Evolutionary conservation across 106 monocot genomes (phyloP).

Genomic region (Alisma plantagoaquatica): DNA sequence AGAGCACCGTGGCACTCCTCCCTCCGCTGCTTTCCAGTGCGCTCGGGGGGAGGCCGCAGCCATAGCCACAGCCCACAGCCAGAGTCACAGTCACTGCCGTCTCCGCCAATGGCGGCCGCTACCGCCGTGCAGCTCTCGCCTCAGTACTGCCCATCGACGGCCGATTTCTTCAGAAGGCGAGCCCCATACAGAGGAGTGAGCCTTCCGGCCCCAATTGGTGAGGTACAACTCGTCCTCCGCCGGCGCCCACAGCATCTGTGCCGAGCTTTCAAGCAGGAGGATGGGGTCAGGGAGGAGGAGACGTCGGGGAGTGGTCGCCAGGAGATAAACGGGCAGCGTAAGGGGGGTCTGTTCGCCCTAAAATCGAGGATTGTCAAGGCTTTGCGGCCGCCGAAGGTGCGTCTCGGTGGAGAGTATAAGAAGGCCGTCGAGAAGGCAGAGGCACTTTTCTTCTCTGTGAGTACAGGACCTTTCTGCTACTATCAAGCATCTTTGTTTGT

Average conservation of each 20-base stretch:
- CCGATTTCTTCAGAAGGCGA: not conserved
- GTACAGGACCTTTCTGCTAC: conserved; percentile 2
- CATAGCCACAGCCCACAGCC: too few species aligned
- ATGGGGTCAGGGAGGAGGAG: conserved; percentile 16
- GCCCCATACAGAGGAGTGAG: not conserved
- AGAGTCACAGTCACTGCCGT: too few species aligned
- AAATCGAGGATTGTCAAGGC: conserved; percentile 46
- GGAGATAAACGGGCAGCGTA: conserved; percentile 22
- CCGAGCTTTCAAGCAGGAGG: conserved; percentile 42
- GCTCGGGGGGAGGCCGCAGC: too few species aligned
- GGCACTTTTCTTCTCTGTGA: conserved; percentile 87
- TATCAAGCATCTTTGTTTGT: not conserved
- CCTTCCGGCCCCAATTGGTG: not conserved
- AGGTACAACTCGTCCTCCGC: not conserved
- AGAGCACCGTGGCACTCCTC: too few species aligned
- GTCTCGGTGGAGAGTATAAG: conserved; percentile 44
- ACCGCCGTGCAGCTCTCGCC: conserved; percentile 1
- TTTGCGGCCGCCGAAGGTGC: conserved; percentile 21
- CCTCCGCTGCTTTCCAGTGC: not conserved
- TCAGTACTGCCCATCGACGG: not conserved
- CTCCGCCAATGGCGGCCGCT: not conserved
- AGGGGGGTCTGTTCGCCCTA: conserved; percentile 60
- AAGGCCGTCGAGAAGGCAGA: conserved; percentile 75
- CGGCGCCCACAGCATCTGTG: conserved; percentile 1
- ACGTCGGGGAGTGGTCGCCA: conserved; percentile 7